Base-by-base conservation (phyloP, 306 rosid species). In the Cicer arietinum region DNA sequence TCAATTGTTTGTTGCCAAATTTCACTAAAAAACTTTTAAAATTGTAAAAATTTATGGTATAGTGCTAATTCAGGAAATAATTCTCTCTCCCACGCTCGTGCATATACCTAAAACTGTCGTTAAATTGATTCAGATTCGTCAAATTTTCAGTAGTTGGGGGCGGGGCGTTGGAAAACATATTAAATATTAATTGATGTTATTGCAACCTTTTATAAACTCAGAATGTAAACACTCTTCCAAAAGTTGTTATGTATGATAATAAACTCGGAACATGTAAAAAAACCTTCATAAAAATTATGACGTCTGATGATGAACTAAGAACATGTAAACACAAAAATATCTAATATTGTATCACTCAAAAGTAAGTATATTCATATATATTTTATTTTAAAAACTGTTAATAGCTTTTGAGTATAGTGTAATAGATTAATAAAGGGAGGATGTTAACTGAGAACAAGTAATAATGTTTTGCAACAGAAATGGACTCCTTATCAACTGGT, bases 391-490 rank as follows among this genome's bases (percentile, higher is more conserved):
- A 12, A 46, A 61, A 35, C 39, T 79, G 41, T 58, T 47, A 74
- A 64, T n/a, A 69, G 71, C 25, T 35, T 81, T 75, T 47, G 41
- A 43, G 50, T 74, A 57, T 60, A 71, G 69, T 76, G 45, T 52
- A 83, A 78, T 78, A 73, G 82, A 87, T 80, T 79, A 88, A 89
- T 76, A 88, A 87, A 73, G 77, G 50, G 82, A 58, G 54, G 77
- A 79, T 67, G 80, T 71, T 72, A 89, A 91, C 98, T 84, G 89
- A 93, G 86, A 83, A 82, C 72, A 77, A 74, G 87, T 83, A 91
- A 88, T 87, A 94, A 94, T 91, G 90, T 86, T 86, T 87, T 94
- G 91, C 67, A 88, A 94, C 98, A 94, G 98, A 94, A 90, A 22
- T 79, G 97, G 96, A 94, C 85, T 85, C 89, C 83, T 84, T 90